These are phyloP conservation scores for Neospermospora avenae DNA, from an alignment of 2,329 filamentous ascomycete genomes.

Conservation along the genomic window DNA sequence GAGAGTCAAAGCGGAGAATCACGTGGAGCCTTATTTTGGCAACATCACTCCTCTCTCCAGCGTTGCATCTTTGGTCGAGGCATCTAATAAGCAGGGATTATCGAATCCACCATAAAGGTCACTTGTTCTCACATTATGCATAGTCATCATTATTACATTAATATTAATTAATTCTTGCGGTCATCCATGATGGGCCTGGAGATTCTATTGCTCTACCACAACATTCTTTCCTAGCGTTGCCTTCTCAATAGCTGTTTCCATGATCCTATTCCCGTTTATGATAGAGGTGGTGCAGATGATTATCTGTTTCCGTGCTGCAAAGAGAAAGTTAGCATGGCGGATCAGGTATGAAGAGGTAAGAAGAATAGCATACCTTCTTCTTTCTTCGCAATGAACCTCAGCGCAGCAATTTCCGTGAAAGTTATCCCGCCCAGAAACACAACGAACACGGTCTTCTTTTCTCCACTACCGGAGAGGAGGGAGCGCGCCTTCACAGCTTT, in stretches of 20 bases:
- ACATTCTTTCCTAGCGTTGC: slow-evolving; percentile 28
- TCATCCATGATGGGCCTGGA: neutral
- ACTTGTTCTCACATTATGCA: neutral
- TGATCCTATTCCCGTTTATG: slow-evolving; percentile 83
- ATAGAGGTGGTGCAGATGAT: slow-evolving; percentile 92
- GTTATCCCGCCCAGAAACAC: slow-evolving; percentile 97
- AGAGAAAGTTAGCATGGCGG: slow-evolving; percentile 13
- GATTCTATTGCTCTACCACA: slow-evolving; percentile 26
- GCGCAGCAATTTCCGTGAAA: slow-evolving; percentile 90
- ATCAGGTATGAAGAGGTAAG: neutral
- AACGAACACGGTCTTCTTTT: slow-evolving; percentile 86
- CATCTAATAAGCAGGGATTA: neutral
- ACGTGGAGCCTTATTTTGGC: slow-evolving; percentile 24
- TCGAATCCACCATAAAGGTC: neutral
- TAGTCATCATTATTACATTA: slow-evolving; percentile 18
- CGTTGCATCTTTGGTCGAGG: slow-evolving; percentile 6
- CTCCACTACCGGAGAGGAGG: slow-evolving; percentile 70
- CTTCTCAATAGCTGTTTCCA: slow-evolving; percentile 79
- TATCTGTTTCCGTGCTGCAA: slow-evolving; percentile 69
- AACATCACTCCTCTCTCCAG: slow-evolving; percentile 10
- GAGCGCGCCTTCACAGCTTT: slow-evolving; percentile 85
- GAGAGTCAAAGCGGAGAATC: slow-evolving; percentile 23
- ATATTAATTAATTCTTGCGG: slow-evolving; percentile 2
- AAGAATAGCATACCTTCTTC: slow-evolving; percentile 57
- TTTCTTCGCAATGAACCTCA: slow-evolving; percentile 84